Percentiles rank a stretch among this genome's conserved stretches.
These are phyloP conservation scores for Dichotomocladium elegans DNA, from an alignment of 371 early-diverging fungal species.

Conservation along the genomic window DNA sequence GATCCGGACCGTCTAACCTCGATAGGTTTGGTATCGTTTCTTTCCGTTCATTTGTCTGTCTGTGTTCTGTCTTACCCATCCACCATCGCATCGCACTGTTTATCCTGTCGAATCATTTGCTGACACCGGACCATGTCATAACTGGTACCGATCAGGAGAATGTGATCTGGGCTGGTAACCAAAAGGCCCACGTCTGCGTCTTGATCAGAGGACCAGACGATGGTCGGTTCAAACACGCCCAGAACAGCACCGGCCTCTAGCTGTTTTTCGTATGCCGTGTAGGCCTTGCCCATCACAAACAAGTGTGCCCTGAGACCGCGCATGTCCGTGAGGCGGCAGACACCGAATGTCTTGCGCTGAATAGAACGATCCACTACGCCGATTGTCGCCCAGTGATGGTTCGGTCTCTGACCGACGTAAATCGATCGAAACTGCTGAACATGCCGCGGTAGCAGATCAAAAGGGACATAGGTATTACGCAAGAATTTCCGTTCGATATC, in stretches of 20 bases:
- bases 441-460: constrained; percentile 9
- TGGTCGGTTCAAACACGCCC: constrained; percentile 20
- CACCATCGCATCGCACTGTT: constrained; percentile 29
- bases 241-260: constrained; percentile 25
- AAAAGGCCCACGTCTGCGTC: constrained; percentile 20
- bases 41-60: too few relatives aligned
- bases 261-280: constrained; percentile 7
- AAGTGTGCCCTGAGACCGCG: constrained; percentile 17
- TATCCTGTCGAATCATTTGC: constrained; percentile 11
- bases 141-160: constrained; percentile 34
- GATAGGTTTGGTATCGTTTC: too few relatives aligned
- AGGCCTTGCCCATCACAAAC: constrained; percentile 30
- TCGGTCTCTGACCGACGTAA: constrained; percentile 25
- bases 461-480: constrained; percentile 2
- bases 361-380: constrained; percentile 28
- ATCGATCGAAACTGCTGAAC: constrained; percentile 15
- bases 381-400: constrained; percentile 29
- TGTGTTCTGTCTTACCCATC: constrained; percentile 37
- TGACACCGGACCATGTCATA: constrained; percentile 28
- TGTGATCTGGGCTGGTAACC: constrained; percentile 22
- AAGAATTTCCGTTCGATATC: not conserved
- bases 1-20: constrained; percentile 30
- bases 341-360: constrained; percentile 13
- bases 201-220: constrained; percentile 20
- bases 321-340: constrained; percentile 30